A percentile compares a stretch with the other conserved stretches of the same genome.
Conservation (phyloP, 202 grass and related monocot genomes). For the Thinopyrum obtusiflorum region DNA sequence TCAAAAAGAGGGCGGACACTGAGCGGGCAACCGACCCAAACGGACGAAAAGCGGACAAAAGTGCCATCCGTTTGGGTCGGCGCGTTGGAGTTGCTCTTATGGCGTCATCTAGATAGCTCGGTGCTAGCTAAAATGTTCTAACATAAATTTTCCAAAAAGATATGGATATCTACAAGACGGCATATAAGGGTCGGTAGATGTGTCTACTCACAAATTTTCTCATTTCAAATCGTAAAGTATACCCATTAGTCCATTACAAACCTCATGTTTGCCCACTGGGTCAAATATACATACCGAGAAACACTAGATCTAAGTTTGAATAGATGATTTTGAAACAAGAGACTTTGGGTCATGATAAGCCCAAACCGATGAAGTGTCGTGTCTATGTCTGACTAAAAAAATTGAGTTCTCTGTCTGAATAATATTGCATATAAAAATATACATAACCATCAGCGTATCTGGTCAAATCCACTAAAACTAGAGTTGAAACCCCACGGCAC, state of each 20-base stretch:
- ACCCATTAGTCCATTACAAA: too few relatives aligned
- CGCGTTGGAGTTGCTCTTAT: too few relatives aligned
- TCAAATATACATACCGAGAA: not conserved
- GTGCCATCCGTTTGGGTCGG: too few relatives aligned
- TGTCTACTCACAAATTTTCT: not conserved
- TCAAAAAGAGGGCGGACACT: too few relatives aligned
- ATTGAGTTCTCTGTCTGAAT: not conserved
- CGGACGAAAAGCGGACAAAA: too few relatives aligned
- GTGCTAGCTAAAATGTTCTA: too few relatives aligned
- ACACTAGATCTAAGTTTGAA: not conserved
- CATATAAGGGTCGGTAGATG: not conserved
- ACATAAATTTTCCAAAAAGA: not conserved
- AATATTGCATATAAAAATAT: too few relatives aligned
- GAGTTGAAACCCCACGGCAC: not conserved
- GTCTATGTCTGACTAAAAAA: not conserved
- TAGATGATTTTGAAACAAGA: not conserved
- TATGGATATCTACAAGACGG: not conserved
- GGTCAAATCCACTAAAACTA: not conserved
- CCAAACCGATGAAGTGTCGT: not conserved
- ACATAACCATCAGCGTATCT: too few relatives aligned
- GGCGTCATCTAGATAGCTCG: too few relatives aligned
- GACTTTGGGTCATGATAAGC: not conserved
- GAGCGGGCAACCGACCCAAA: too few relatives aligned
- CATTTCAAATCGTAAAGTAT: not conserved
- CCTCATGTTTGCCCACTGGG: too few relatives aligned